Base-by-base conservation (phyloP, 805 yeast species). In the Starmera dryadoides region DNA sequence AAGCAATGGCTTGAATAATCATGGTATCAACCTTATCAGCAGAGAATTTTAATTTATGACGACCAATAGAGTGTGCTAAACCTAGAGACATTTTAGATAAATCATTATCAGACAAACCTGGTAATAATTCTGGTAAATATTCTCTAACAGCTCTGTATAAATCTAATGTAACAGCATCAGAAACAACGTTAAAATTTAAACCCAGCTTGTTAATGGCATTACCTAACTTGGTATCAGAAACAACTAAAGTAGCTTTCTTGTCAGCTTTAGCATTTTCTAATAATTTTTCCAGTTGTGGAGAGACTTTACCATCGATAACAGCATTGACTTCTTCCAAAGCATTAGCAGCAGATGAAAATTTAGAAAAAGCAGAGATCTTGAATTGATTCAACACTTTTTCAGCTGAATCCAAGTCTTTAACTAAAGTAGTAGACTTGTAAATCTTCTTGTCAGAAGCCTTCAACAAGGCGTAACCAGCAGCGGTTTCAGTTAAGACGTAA, bases 1-100 rank as follows among this genome's bases (percentile, higher is more conserved):
- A 73, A 18, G 98, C 96, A 67, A 93, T 93, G 42, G 98, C 98
- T 72, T 93, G 98, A 48, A 93, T 94, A 62, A 93, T 91, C 98
- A 93, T 93, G 48, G 94, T 91, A 68, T 93, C 98, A 42, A 93
- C 98, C 69, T 93, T 93, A 64, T 93, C 98, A 46, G 98, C 95
- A 39, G 95, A 83, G 63, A 93, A 93, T 69, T 93, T 93, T 63
- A 93, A 80, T 72, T 93, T 93, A 68, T 91, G 95, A 71, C 98
- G 91, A 59, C 98, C 98, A 55, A 93, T 82, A 36, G 98, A 91
- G 68, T 93, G 98, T 38, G 98, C 97, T 62, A 93, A 77, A 78
- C 98, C 98, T 47, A 91, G 77, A 11, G 98, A 85, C 98, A 91
- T 93, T 59, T 93, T 93, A 47, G 84, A 79, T 52, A 91, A 67